These are phyloP conservation scores for Choanephora cucurbitarum DNA, from an alignment of 371 early-diverging fungal genomes.

Conservation along the genomic window DNA sequence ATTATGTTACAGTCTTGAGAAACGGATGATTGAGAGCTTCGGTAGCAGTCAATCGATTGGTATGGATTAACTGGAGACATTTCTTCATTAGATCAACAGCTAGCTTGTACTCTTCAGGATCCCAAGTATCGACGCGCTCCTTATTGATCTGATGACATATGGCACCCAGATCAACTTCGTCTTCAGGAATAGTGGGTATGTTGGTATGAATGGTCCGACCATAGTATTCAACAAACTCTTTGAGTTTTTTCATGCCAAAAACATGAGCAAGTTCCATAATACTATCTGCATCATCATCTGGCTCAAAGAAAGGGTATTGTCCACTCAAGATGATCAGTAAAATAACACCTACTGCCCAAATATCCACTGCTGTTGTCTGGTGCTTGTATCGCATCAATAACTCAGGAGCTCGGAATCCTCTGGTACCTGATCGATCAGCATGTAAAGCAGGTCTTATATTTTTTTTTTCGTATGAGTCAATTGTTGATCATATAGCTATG, in stretches of 20 bases:
- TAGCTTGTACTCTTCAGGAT: slow-evolving; percentile 24
- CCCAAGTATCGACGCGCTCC: slow-evolving; percentile 16
- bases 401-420: slow-evolving; percentile 98
- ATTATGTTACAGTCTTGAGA: slow-evolving; percentile 1
- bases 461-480: too few species aligned
- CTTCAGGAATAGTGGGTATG: slow-evolving; percentile 55
- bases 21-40: slow-evolving; percentile 66
- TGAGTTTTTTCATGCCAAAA: slow-evolving; percentile 84
- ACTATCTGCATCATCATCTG: slow-evolving; percentile 84
- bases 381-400: slow-evolving; percentile 36
- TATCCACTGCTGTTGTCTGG: slow-evolving; percentile 66
- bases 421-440: slow-evolving; percentile 97
- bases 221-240: slow-evolving; percentile 58
- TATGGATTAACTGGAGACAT: slow-evolving; percentile 49
- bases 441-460: slow-evolving; percentile 67
- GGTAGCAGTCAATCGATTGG: slow-evolving; percentile 55
- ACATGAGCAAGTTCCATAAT: slow-evolving; percentile 85
- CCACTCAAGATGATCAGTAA: slow-evolving; percentile 76
- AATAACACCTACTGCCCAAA: slow-evolving; percentile 95
- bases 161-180: slow-evolving; percentile 22
- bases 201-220: slow-evolving; percentile 62
- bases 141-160: slow-evolving; percentile 12
- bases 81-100: slow-evolving; percentile 53
- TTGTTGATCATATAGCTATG: too few species aligned
- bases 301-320: slow-evolving; percentile 91